phyloP scores from a whole-genome alignment of 805 yeast genomes.

The Ogataea corticis region DNA sequence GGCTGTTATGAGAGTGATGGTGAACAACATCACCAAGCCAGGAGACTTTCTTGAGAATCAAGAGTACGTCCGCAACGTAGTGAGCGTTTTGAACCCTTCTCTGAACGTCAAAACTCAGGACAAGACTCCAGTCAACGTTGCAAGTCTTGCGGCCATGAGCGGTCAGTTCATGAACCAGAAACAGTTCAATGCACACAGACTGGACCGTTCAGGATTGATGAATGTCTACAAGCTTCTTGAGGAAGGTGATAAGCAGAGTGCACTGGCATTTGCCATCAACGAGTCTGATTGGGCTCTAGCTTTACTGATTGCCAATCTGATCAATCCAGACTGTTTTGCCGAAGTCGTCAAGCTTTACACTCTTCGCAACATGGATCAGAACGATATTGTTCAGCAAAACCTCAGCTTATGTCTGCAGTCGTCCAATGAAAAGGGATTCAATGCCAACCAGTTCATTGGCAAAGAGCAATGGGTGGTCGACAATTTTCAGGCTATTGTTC shows the following conservation, averaged over 20 bases:
- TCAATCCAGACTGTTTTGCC: slow-evolving; percentile 52
- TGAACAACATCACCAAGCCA: slow-evolving; percentile 23
- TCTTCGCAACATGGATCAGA: slow-evolving; percentile 15
- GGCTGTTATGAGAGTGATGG: slow-evolving; percentile 29
- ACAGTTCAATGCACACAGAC: slow-evolving; percentile 28
- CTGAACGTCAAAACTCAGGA: slow-evolving; percentile 22
- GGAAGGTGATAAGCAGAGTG: slow-evolving; percentile 65
- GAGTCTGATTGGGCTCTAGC: slow-evolving; percentile 79
- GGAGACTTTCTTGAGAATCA: slow-evolving; percentile 28
- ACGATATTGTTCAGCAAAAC: slow-evolving; percentile 27
- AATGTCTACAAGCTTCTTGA: slow-evolving; percentile 43
- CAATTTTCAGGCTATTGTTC: slow-evolving; percentile 31
- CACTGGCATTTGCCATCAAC: slow-evolving; percentile 60
- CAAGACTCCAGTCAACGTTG: slow-evolving; percentile 19
- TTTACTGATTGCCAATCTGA: slow-evolving; percentile 63
- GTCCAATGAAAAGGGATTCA: slow-evolving; percentile 18
- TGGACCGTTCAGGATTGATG: slow-evolving; percentile 27
- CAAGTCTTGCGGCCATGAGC: slow-evolving; percentile 15
- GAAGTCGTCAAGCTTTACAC: slow-evolving; percentile 46
- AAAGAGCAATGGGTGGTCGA: slow-evolving; percentile 32
- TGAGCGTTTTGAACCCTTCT: slow-evolving; percentile 44
- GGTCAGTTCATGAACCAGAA: slow-evolving; percentile 13
- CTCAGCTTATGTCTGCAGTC: slow-evolving; percentile 33
- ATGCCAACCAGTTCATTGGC: slow-evolving; percentile 21
- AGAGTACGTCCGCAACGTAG: slow-evolving; percentile 36